A percentile compares a stretch with the other conserved stretches of the same genome.
Evolutionary conservation across 2,329 filamentous ascomycete species (phyloP).

Genomic region (Fusarium goolgardi): DNA sequence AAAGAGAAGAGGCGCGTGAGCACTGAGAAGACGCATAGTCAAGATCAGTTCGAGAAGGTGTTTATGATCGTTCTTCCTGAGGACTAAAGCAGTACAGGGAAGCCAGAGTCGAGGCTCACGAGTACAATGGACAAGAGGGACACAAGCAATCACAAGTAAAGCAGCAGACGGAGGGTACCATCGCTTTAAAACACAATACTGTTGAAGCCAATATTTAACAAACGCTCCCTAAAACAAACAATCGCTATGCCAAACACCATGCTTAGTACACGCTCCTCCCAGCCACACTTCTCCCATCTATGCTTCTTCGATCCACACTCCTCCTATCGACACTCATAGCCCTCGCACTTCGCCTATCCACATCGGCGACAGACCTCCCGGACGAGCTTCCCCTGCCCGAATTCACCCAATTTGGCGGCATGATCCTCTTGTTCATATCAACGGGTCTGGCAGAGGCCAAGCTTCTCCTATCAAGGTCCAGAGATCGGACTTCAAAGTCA

Average conservation of each 20-base stretch:
- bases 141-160: not conserved
- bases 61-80: not conserved
- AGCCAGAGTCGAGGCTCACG: too few relatives aligned
- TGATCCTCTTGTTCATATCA: constrained; percentile 20
- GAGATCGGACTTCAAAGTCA: constrained; percentile 34
- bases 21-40: not conserved
- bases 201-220: not conserved
- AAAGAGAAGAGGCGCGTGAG: too few relatives aligned
- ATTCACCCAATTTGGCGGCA: constrained; percentile 7
- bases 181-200: not conserved
- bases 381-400: constrained; percentile 6
- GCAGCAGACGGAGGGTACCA: too few relatives aligned
- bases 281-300: not conserved
- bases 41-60: not conserved
- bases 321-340: constrained; percentile 28
- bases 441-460: not conserved
- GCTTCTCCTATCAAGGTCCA: constrained; percentile 23
- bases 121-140: not conserved
- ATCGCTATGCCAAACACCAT: constrained; percentile 18
- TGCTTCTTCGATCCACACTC: constrained; percentile 14
- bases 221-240: constrained; percentile 4
- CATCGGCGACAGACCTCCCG: not conserved
- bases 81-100: not conserved
- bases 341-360: constrained; percentile 7
- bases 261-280: not conserved